A percentile compares a stretch with the other conserved stretches of the same genome.
phyloP scores from a whole-genome alignment of 345 rosid genomes.

The Eucalyptus pumila region DNA sequence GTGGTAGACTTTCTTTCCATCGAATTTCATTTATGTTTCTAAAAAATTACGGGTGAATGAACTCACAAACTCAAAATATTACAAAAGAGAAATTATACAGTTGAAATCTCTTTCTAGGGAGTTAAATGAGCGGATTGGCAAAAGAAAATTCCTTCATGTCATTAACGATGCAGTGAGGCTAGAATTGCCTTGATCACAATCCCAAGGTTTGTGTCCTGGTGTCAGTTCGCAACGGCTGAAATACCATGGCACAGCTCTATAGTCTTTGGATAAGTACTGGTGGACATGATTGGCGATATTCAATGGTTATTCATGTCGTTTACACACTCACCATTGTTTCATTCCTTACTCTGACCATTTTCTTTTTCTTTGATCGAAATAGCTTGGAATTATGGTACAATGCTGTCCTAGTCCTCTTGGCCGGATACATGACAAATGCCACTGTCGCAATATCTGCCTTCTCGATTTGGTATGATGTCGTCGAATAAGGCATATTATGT shows the following conservation, averaged over 20 bases:
- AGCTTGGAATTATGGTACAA: neutral
- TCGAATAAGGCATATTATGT: neutral
- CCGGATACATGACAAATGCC: slow-evolving; percentile 5
- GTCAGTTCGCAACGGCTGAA: neutral
- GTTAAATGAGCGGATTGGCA: neutral
- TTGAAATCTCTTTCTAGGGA: neutral
- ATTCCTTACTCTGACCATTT: neutral
- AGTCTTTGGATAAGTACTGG: neutral
- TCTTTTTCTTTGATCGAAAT: neutral
- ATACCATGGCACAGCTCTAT: neutral
- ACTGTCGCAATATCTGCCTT: slow-evolving; percentile 11
- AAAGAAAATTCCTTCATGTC: neutral
- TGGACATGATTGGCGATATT: neutral
- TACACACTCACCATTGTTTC: neutral
- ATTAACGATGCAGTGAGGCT: neutral
- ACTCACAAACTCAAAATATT: neutral
- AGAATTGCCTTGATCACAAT: neutral
- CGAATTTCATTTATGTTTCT: neutral
- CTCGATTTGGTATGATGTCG: neutral
- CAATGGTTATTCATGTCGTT: neutral
- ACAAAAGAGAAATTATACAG: neutral
- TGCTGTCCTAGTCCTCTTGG: neutral
- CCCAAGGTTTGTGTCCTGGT: neutral
- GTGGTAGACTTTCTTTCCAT: slow-evolving; percentile 10
- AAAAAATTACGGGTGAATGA: neutral